Evolutionary conservation across 1,139 yeast species (phyloP).

Genomic region (Nakaseomyces nivariensis): DNA sequence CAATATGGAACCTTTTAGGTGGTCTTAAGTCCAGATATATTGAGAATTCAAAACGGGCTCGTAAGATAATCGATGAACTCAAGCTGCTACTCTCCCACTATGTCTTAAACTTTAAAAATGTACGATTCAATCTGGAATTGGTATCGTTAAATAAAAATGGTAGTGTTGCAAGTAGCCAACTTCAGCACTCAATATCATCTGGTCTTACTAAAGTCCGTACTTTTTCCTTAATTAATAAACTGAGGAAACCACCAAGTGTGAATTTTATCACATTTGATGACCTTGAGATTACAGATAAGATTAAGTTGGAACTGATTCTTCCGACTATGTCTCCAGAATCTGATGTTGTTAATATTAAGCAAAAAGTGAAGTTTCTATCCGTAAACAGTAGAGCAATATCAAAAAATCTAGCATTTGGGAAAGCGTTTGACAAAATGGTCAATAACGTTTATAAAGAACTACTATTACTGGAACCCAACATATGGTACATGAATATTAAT

Average conservation of each 20-base stretch:
- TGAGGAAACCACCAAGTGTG: slow-evolving; percentile 10
- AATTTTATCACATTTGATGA: slow-evolving; percentile 14
- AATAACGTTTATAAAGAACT: slow-evolving; percentile 18
- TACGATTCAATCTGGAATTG: slow-evolving; percentile 28
- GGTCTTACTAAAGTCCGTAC: slow-evolving; percentile 13
- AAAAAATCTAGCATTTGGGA: slow-evolving; percentile 26
- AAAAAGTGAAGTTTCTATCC: slow-evolving; percentile 21
- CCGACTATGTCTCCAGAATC: slow-evolving; percentile 29
- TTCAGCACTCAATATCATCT: slow-evolving; percentile 18
- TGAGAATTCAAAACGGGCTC: slow-evolving; percentile 24
- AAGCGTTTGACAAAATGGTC: slow-evolving; percentile 18
- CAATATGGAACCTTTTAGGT: slow-evolving; percentile 28
- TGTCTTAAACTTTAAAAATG: slow-evolving; percentile 26
- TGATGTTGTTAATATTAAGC: slow-evolving; percentile 17
- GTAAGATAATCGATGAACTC: slow-evolving; percentile 23
- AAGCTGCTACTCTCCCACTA: slow-evolving; percentile 27
- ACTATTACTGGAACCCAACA: slow-evolving; percentile 22
- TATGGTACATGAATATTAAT: slow-evolving; percentile 27
- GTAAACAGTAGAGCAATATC: slow-evolving; percentile 32
- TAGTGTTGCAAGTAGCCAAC: slow-evolving; percentile 9
- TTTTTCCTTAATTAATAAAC: slow-evolving; percentile 14
- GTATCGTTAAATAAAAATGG: slow-evolving; percentile 16
- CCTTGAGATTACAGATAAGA: slow-evolving; percentile 10
- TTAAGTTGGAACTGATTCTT: slow-evolving; percentile 17
- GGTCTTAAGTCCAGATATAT: slow-evolving; percentile 32